phyloP scores from a whole-genome alignment of 2,329 filamentous ascomycete species.

The Arthrinium puccinioides region DNA sequence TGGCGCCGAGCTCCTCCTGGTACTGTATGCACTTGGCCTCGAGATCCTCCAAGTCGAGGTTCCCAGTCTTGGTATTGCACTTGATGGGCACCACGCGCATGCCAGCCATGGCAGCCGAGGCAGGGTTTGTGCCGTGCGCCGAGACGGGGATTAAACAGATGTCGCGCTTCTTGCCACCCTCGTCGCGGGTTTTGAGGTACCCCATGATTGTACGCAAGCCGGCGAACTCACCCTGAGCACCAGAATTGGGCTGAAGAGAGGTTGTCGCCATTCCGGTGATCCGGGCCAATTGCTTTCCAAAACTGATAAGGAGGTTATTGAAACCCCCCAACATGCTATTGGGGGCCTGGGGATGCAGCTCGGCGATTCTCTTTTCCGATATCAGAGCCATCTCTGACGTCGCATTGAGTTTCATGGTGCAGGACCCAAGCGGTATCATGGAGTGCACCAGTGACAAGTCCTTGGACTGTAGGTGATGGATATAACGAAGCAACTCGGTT shows the following conservation, averaged over 20 bases:
- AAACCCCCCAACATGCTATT: constrained; percentile 60
- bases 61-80: constrained; percentile 79
- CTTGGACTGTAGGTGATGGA: constrained; percentile 87
- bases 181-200: constrained; percentile 62
- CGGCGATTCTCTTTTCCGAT: constrained; percentile 66
- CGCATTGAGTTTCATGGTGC: constrained; percentile 97
- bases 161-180: constrained; percentile 65
- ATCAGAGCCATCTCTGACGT: constrained; percentile 90
- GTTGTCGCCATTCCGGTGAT: constrained; percentile 90
- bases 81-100: constrained; percentile 93
- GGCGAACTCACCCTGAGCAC: constrained; percentile 90
- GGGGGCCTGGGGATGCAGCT: constrained; percentile 76
- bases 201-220: constrained; percentile 83
- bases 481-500: constrained; percentile 89
- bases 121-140: constrained; percentile 92
- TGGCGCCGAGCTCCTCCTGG: constrained; percentile 75
- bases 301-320: constrained; percentile 57
- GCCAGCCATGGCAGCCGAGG: constrained; percentile 89
- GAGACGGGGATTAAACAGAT: constrained; percentile 93
- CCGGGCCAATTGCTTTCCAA: constrained; percentile 68
- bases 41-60: constrained; percentile 81
- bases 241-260: constrained; percentile 90
- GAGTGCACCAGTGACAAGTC: constrained; percentile 91
- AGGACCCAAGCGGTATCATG: constrained; percentile 95
- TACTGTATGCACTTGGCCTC: constrained; percentile 85